These are phyloP conservation scores for Trichoderma cornu-damae DNA, from an alignment of 2,329 filamentous ascomycete species.

Conservation along the genomic window DNA sequence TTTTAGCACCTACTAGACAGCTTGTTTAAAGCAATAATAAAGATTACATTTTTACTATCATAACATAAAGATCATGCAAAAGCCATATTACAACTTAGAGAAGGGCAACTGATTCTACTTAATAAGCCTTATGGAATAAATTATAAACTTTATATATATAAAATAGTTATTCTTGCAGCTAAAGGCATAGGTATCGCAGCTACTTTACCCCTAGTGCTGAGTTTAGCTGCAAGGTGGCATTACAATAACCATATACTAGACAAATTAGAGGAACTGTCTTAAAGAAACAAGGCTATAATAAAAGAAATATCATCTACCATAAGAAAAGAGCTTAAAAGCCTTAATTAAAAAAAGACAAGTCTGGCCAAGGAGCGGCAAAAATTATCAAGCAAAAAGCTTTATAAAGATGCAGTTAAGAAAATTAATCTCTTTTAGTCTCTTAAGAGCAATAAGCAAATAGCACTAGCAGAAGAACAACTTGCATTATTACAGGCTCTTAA, in stretches of 20 bases:
- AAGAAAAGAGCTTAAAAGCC: not conserved
- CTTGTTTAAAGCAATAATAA: not conserved
- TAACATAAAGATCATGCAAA: not conserved
- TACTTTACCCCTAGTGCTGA: constrained; percentile 1
- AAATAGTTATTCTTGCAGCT: constrained; percentile 14
- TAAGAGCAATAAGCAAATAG: constrained; percentile 9
- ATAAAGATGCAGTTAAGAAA: constrained; percentile 10
- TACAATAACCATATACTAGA: not conserved
- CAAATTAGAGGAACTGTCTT: not conserved
- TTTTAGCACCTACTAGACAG: constrained; percentile 5
- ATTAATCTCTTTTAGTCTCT: constrained; percentile 16
- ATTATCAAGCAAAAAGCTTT: not conserved
- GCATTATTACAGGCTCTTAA: constrained; percentile 4
- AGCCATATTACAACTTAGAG: not conserved
- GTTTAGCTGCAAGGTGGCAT: constrained; percentile 1
- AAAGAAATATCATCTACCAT: not conserved
- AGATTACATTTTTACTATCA: constrained; percentile 15
- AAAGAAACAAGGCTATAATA: not conserved
- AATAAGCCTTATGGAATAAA: constrained; percentile 12
- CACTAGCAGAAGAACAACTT: constrained; percentile 3
- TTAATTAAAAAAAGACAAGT: not conserved
- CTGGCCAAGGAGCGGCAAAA: not conserved
- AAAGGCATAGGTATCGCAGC: constrained; percentile 15
- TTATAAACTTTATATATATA: not conserved
- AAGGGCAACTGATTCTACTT: constrained; percentile 13